These are phyloP conservation scores for Wallacemonas sp. DNA, from an alignment of 208 protist species.

Conservation along the genomic window DNA sequence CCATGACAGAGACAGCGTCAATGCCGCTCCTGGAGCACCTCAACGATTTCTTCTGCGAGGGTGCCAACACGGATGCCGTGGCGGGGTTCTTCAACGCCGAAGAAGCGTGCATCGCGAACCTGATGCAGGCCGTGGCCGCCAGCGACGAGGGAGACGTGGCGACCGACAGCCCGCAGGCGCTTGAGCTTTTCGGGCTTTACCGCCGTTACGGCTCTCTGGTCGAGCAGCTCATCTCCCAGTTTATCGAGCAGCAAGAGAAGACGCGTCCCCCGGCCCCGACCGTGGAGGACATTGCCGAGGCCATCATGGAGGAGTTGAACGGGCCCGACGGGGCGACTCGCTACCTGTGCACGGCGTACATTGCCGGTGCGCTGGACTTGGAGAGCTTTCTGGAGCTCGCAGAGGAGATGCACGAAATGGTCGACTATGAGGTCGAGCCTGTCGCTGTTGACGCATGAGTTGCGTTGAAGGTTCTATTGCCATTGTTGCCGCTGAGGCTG, in stretches of 20 bases:
- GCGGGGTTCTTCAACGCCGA: conserved; percentile 62
- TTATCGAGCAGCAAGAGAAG: conserved; percentile 31
- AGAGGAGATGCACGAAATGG: conserved; percentile 55
- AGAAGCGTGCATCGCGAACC: conserved; percentile 19
- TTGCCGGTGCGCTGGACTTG: conserved; percentile 73
- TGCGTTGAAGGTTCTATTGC: too few relatives aligned
- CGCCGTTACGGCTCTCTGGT: conserved; percentile 57
- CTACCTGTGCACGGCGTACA: conserved; percentile 69
- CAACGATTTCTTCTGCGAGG: conserved; percentile 68
- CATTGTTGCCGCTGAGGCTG: too few relatives aligned
- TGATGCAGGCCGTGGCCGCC: conserved; percentile 26
- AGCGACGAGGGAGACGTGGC: conserved; percentile 12
- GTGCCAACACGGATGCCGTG: conserved; percentile 62
- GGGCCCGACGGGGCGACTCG: conserved; percentile 32
- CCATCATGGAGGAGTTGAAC: conserved; percentile 53
- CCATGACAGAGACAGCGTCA: conserved; percentile 1
- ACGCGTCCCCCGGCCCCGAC: neutral
- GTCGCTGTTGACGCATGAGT: neutral
- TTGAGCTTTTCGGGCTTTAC: conserved; percentile 63
- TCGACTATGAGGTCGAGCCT: conserved; percentile 25
- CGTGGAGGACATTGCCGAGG: conserved; percentile 40
- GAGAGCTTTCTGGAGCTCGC: conserved; percentile 70
- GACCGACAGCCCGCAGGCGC: conserved; percentile 45
- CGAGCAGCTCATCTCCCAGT: conserved; percentile 52
- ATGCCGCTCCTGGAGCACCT: conserved; percentile 45